phyloP scores from a whole-genome alignment of 768 basidiomycete genomes.

The Chlorophyllum brunneum region DNA sequence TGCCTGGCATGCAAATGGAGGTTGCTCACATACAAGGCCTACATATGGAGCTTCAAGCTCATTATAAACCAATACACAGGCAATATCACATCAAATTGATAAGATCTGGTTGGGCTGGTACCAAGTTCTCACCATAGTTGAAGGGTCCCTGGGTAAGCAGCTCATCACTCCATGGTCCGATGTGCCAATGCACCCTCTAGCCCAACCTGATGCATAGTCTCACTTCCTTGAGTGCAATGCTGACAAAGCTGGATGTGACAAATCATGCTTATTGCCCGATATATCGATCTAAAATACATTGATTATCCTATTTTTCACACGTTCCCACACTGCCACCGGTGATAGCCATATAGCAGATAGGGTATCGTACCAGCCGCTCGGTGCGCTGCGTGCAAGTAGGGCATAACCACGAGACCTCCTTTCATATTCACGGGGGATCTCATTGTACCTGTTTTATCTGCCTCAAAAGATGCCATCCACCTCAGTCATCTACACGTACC shows the following conservation, averaged over 20 bases:
- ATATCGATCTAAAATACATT: too few species aligned
- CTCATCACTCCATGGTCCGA: not conserved
- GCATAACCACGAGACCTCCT: too few species aligned
- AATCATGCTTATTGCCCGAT: too few species aligned
- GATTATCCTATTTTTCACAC: too few species aligned
- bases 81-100: not conserved
- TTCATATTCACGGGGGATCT: too few species aligned
- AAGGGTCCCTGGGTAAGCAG: not conserved
- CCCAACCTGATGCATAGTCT: not conserved
- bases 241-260: not conserved
- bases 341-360: too few species aligned
- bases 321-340: too few species aligned
- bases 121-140: not conserved
- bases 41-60: conserved; percentile 34
- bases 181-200: not conserved
- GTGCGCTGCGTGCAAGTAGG: too few species aligned
- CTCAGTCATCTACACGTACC: too few species aligned
- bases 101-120: not conserved
- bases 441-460: too few species aligned
- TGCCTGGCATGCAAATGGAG: conserved; percentile 32
- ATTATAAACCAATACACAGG: conserved; percentile 21
- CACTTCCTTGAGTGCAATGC: not conserved
- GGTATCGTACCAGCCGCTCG: too few species aligned
- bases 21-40: conserved; percentile 34
- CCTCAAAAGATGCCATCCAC: too few species aligned